Evolutionary conservation across 371 early-diverging fungal species (phyloP).

Genomic region (Haplosporangium sp.): DNA sequence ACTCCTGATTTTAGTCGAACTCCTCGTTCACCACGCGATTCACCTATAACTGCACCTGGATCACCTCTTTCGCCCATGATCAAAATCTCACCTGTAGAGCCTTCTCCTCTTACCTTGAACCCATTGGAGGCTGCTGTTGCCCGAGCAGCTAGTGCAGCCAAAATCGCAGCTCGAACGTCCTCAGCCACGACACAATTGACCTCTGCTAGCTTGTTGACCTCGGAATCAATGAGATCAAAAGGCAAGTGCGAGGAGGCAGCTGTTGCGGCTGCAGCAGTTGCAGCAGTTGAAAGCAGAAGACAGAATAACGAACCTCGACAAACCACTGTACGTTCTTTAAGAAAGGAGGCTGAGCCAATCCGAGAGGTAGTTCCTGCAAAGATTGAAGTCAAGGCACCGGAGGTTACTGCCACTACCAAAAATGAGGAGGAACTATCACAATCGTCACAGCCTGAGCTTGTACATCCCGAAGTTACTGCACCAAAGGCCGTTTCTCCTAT

Average conservation of each 20-base stretch:
- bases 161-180: constrained; percentile 23
- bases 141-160: constrained; percentile 20
- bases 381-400: background rate
- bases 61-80: constrained; percentile 29
- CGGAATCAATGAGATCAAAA: background rate
- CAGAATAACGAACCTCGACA: background rate
- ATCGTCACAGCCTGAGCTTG: background rate
- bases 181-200: background rate
- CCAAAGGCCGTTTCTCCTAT: constrained; percentile 31
- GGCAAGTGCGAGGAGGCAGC: background rate
- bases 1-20: constrained; percentile 42
- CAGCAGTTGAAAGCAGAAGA: background rate
- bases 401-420: background rate
- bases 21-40: constrained; percentile 23
- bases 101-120: constrained; percentile 25
- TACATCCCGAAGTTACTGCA: constrained; percentile 14
- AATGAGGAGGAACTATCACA: background rate
- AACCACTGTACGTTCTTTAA: background rate
- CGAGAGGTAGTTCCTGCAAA: background rate
- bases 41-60: constrained; percentile 31
- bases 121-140: constrained; percentile 8
- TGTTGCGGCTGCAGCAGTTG: background rate
- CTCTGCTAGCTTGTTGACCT: background rate
- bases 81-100: constrained; percentile 17
- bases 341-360: background rate